Evolutionary conservation across 345 rosid genomes (phyloP), one percentile per base, ranked within the genome.

Genomic region (Alliaria petiolata): DNA sequence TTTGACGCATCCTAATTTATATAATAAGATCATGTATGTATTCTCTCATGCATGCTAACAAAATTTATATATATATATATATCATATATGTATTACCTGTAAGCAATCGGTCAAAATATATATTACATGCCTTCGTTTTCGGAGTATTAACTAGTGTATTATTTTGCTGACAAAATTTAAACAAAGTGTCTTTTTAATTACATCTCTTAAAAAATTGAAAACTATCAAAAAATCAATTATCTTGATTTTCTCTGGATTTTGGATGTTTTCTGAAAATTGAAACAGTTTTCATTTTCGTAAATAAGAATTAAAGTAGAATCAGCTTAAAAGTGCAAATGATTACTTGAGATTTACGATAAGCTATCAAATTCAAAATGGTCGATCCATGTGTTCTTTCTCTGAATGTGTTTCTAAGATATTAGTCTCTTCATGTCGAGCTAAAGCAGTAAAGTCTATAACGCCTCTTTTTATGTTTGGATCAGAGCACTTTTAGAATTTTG

Each of bases 271-370:
- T 57, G 10, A 10, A 28, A 19, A 8, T 17, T 16, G 30, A 46
- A 45, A 33, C 5, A 45, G 28, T 3, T 28, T 35, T 15, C 47
- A 57, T 46, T 58, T 69, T 25, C 58, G 65, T 69, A 69, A 59
- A 46, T 46, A 15, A 69, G 9, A 69, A 45, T 34, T 69, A 57
- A 69, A 69, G 74, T 28, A 35, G 38, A n/a, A 45, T 57, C 45
- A 34, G 47, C 36, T 57, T 26, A 33, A 56, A 57, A 44, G 56
- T 34, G 10, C 55, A 34, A 46, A 22, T 35, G 56, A 35, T 70
- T 58, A 46, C 67, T 59, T 70, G 35, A 47, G 28, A 36, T 17
- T 28, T 51, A 60, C 59, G 74, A 59, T n/a, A 47, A 38, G 19
- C 20, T 57, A 36, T 47, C 40, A 47, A 22, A 14, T 4, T 17